Conservation (phyloP, 2,329 filamentous ascomycete genomes). For the Aspergillus sp. region DNA sequence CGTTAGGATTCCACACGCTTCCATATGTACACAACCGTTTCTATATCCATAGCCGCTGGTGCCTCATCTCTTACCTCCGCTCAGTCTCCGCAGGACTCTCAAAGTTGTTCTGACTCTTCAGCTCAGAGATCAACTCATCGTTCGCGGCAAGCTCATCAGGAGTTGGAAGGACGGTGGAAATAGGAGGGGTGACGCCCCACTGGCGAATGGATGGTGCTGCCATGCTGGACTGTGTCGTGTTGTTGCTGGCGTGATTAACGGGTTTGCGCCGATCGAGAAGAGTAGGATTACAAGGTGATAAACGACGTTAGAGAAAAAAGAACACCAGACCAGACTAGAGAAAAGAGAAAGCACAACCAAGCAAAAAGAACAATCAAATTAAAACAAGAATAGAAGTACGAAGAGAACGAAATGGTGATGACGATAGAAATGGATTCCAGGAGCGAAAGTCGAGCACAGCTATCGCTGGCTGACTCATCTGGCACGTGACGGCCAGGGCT, state of each 20-base stretch:
- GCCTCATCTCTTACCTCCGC: constrained; percentile 53
- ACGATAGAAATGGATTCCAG: too few relatives aligned
- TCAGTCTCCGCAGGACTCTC: constrained; percentile 75
- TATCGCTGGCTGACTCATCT: too few relatives aligned
- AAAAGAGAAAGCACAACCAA: not conserved
- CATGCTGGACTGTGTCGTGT: constrained; percentile 17
- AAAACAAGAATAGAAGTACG: too few relatives aligned
- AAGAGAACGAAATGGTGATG: too few relatives aligned
- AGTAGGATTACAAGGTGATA: not conserved
- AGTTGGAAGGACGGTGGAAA: constrained; percentile 69
- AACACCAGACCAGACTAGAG: not conserved
- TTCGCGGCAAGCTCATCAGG: constrained; percentile 68
- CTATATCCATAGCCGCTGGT: not conserved
- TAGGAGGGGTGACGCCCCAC: constrained; percentile 74
- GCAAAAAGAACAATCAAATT: not conserved
- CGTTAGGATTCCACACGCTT: constrained; percentile 1
- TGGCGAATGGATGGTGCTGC: constrained; percentile 34
- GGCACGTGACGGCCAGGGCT: too few relatives aligned
- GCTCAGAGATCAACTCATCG: constrained; percentile 69
- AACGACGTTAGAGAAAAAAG: too few relatives aligned
- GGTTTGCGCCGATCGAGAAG: not conserved
- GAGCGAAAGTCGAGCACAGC: too few relatives aligned
- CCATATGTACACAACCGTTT: not conserved
- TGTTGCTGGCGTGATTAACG: not conserved
- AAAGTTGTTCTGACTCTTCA: constrained; percentile 86